phyloP scores from a whole-genome alignment of 1,284 basidiomycete species.

The Cutaneotrichosporon sp. region DNA sequence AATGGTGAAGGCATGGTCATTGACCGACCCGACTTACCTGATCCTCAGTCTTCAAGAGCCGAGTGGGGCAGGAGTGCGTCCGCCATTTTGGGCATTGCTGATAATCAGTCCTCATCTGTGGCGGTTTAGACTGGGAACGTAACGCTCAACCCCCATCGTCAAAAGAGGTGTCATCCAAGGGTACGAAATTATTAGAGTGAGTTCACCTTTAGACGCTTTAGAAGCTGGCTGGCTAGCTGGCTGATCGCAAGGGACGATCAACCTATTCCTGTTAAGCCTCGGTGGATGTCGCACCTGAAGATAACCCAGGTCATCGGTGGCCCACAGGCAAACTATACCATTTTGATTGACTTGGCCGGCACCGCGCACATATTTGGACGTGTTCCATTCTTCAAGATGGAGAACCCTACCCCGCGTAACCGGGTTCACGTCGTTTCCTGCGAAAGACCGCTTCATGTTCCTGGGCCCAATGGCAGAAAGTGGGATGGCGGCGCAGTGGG shows the following conservation, averaged over 20 bases:
- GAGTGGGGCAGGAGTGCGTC: slow-evolving; percentile 6
- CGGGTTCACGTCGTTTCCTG: slow-evolving; percentile 59
- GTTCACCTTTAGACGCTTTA: neutral
- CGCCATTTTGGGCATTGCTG: neutral
- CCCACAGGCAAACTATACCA: slow-evolving; percentile 62
- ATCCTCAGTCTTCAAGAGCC: neutral
- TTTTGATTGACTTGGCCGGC: slow-evolving; percentile 68
- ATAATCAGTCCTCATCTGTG: slow-evolving; percentile 16
- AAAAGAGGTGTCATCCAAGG: slow-evolving; percentile 10
- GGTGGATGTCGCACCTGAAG: slow-evolving; percentile 78
- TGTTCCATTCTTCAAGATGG: slow-evolving; percentile 64
- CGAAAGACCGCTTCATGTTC: slow-evolving; percentile 66
- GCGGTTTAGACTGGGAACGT: slow-evolving; percentile 14
- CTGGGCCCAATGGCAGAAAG: slow-evolving; percentile 61
- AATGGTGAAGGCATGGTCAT: neutral
- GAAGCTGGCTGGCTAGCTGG: neutral
- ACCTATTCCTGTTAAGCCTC: slow-evolving; percentile 78
- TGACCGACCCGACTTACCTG: neutral
- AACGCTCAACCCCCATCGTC: neutral
- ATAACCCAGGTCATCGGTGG: slow-evolving; percentile 68
- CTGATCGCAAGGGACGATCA: slow-evolving; percentile 61
- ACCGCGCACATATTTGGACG: slow-evolving; percentile 83
- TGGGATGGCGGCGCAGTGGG: slow-evolving; percentile 82
- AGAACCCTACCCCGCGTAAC: slow-evolving; percentile 52
- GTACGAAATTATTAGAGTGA: slow-evolving; percentile 15